These are phyloP conservation scores for Pyrenochaeta sp. DNA, from an alignment of 2,329 filamentous ascomycete genomes.

Conservation along the genomic window DNA sequence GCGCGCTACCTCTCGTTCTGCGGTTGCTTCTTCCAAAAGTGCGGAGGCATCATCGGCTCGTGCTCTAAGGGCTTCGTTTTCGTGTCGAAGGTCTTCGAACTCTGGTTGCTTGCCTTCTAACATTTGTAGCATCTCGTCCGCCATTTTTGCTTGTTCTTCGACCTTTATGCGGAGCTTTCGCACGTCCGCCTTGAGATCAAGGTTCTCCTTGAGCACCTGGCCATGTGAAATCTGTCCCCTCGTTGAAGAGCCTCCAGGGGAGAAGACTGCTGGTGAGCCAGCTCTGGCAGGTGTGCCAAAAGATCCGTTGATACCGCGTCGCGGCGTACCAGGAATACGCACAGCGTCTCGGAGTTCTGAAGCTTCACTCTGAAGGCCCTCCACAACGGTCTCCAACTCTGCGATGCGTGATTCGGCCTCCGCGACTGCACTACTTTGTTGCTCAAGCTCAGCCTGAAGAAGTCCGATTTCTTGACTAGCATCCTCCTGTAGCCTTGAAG, in stretches of 20 bases:
- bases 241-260: constrained; percentile 63
- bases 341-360: constrained; percentile 49
- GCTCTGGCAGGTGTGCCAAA: constrained; percentile 59
- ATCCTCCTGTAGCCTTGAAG: constrained; percentile 72
- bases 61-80: constrained; percentile 79
- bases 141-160: constrained; percentile 74
- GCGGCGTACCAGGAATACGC: constrained; percentile 60
- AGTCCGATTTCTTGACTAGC: constrained; percentile 64
- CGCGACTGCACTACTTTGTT: constrained; percentile 65
- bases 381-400: constrained; percentile 70
- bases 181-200: constrained; percentile 72
- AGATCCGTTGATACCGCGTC: constrained; percentile 59
- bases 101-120: constrained; percentile 88
- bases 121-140: constrained; percentile 86
- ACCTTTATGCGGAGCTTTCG: constrained; percentile 76
- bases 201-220: constrained; percentile 69
- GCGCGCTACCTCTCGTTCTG: constrained; percentile 79
- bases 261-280: constrained; percentile 60
- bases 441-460: constrained; percentile 59
- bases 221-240: constrained; percentile 66
- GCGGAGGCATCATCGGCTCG: constrained; percentile 81
- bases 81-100: constrained; percentile 81
- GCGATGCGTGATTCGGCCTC: constrained; percentile 68
- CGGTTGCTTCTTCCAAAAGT: constrained; percentile 80
- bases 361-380: constrained; percentile 65